These are phyloP conservation scores for Hyaloperonospora brassicae DNA, from an alignment of 352 stramenopile genomes.

Conservation along the genomic window DNA sequence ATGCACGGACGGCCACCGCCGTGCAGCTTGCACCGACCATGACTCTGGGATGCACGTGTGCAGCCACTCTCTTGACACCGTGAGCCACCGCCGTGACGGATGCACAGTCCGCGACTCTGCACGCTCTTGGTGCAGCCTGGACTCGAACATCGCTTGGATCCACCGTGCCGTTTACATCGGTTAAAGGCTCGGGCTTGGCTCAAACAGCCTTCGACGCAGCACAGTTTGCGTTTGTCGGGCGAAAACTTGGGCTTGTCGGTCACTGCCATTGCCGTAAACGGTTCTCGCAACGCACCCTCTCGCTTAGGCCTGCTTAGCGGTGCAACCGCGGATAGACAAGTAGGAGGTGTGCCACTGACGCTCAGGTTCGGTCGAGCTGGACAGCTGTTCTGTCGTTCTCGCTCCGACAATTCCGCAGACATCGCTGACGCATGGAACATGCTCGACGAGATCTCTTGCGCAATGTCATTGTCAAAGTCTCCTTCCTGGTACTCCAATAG, in stretches of 20 bases:
- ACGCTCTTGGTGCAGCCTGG: conserved; percentile 74
- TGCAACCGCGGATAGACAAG: neutral
- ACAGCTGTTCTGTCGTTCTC: conserved; percentile 1
- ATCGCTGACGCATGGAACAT: conserved; percentile 6
- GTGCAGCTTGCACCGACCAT: conserved; percentile 61
- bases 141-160: conserved; percentile 76
- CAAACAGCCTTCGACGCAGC: conserved; percentile 62
- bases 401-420: neutral
- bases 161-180: conserved; percentile 75
- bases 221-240: conserved; percentile 65
- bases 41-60: conserved; percentile 56
- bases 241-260: conserved; percentile 44
- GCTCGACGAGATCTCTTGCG: neutral
- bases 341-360: conserved; percentile 2
- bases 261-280: conserved; percentile 18
- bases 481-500: conserved; percentile 10
- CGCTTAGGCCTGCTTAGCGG: conserved; percentile 10
- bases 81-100: conserved; percentile 66
- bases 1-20: conserved; percentile 46
- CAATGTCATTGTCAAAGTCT: conserved; percentile 6
- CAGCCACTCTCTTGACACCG: conserved; percentile 56
- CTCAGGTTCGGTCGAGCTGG: conserved; percentile 1
- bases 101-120: conserved; percentile 58
- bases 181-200: conserved; percentile 79
- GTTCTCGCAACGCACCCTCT: conserved; percentile 11